Evolutionary conservation across 306 rosid species (phyloP), one percentile per base, ranked within the genome.

Genomic region (Gastrolobium bilobum): DNA sequence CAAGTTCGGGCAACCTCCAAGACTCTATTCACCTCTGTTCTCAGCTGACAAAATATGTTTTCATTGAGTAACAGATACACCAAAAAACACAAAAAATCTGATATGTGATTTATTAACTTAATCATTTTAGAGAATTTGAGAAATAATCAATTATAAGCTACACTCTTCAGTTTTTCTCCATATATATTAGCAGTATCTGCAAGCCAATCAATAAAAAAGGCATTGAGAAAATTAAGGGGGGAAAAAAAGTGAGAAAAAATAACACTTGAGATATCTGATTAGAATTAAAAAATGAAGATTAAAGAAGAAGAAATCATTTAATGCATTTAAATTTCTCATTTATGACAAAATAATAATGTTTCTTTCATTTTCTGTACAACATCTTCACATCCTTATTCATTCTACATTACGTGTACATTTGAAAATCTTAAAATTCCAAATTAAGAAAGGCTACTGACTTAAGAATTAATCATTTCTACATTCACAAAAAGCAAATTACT

Each of bases 21-120:
- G 64, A 95, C 92, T 89, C 66, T 93, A 76, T 95, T 95, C 81
- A 95, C 98, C 89, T 95, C 98, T 1, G 97, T 89, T 68, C 99
- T 90, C 82, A 95, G 86, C 99, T 95, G 97, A 65, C 71, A 85
- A 79, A 82, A 79, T 70, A 52, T 38, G 57, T 20, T 42, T 56
- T 30, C 62, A 26, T 65, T 87, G 59, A 84, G 82, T 30, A 76
- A 65, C 52, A 68, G 26, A 20, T 34, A 77, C 10, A 81, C 47
- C 0, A 65, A 54, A 33, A 20, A 79, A 68, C 7, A n/a, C 26
- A 20, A 20, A 37, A 79, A 47, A 69, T 70, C 50, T 40, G 20
- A 61, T 64, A 60, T 47, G 46, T 56, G 5, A 26, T 51, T 54
- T 20, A 20, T 20, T 20, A 35, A 56, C 54, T 11, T 42, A 40